Evolutionary conservation across 2,329 filamentous ascomycete genomes (phyloP).

Genomic region (Gliomastix tumulicola): DNA sequence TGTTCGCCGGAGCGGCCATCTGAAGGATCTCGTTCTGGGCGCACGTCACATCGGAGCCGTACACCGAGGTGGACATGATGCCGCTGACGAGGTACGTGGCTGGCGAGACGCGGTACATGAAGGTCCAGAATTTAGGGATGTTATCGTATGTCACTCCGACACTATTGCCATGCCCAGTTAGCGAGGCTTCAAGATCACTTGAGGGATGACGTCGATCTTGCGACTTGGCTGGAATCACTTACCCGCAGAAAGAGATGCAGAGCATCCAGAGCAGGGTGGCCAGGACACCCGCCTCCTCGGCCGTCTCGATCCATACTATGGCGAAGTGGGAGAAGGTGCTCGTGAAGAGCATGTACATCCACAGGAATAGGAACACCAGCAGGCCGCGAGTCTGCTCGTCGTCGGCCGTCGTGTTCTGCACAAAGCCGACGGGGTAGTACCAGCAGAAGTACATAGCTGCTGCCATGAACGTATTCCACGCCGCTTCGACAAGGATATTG

Average conservation of each 20-base stretch:
- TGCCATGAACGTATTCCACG: constrained; percentile 65
- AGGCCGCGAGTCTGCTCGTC: constrained; percentile 41
- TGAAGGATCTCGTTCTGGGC: constrained; percentile 55
- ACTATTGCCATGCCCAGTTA: too few relatives aligned
- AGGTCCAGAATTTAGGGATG: constrained; percentile 71
- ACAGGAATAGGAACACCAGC: constrained; percentile 59
- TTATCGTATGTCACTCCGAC: constrained; percentile 53
- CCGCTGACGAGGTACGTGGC: constrained; percentile 68
- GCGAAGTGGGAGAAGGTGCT: constrained; percentile 61
- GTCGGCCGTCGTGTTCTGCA: constrained; percentile 36
- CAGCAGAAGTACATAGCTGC: constrained; percentile 22
- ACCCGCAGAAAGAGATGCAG: constrained; percentile 57
- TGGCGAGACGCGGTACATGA: constrained; percentile 68
- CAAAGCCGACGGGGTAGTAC: constrained; percentile 59
- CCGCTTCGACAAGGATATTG: constrained; percentile 77
- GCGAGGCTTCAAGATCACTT: too few relatives aligned
- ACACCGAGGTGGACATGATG: constrained; percentile 57
- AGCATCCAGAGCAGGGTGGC: constrained; percentile 60
- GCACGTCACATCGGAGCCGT: constrained; percentile 53
- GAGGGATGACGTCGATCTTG: constrained; percentile 54
- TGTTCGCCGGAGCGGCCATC: constrained; percentile 48
- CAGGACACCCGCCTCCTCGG: constrained; percentile 61
- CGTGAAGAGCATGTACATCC: constrained; percentile 60
- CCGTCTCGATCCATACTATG: constrained; percentile 55
- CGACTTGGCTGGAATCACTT: too few relatives aligned